Base-by-base conservation (phyloP, 192 early-diverging fungal genomes). In the Coemansia asiatica region DNA sequence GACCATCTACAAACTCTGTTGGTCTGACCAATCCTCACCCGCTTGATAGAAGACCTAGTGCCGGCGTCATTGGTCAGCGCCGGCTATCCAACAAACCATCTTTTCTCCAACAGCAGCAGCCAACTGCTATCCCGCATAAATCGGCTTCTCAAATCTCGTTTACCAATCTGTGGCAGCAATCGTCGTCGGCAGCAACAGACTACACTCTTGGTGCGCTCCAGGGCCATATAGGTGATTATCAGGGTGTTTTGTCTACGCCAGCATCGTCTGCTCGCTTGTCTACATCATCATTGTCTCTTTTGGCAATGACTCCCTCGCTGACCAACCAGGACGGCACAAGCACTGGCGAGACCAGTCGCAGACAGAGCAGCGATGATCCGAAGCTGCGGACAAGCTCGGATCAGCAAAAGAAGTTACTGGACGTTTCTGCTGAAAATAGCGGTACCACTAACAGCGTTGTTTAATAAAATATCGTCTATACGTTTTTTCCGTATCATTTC, bases 21-120 rank as follows among this genome's bases (percentile, higher is more conserved):
- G 50, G 50, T 51, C 6, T 51, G 33, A 19, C 28, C 48, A 63
- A 63, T 21, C 61, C 61, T 1, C 59, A 60, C n/a, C 49, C 62
- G 23, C 69, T 81, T 18, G 74, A 81, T 31, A 58, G 79, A 26
- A 66, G 79, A 1, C 73, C 79, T 10, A 81, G 79, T 27, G 79
- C 67, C 13, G 79, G 79, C 23, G 79, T 81, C 46, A 81, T 81
- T 61, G 79, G 79, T 12, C 73, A 81, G 74, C 79, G 73, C 53
- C 66, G 74, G 18, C 79, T 81, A 33, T 81, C 79, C 10, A 64
- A 53, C 33, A 81, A 81, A 54, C 60, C 72, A 1, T 81, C 78
- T 18, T 75, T 81, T 44, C 58, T 56, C 6, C 64, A 57, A 21
- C 56, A 55, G 47, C 38, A 25, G 7, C 38, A 9, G 48, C 33